phyloP scores from a whole-genome alignment of 352 stramenopile genomes.

The Pythium aristosporum region DNA sequence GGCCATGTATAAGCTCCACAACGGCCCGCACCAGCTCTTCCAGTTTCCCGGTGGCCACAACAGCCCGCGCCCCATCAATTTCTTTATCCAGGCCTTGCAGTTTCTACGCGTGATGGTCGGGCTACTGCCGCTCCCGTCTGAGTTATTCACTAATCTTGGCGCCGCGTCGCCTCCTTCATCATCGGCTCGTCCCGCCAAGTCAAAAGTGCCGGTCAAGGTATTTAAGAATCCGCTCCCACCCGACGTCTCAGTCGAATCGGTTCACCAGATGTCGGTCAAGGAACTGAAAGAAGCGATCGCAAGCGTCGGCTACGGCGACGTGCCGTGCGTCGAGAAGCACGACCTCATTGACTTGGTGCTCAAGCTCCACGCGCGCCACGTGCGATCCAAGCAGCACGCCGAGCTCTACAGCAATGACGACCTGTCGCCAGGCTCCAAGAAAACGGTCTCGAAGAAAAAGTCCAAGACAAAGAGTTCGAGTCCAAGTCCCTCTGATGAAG shows the following conservation, averaged over 20 bases:
- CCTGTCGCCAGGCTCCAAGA: neutral
- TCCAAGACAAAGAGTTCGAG: neutral
- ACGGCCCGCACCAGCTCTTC: conserved; percentile 78
- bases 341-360: conserved; percentile 83
- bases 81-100: conserved; percentile 76
- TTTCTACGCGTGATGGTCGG: conserved; percentile 83
- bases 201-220: conserved; percentile 43
- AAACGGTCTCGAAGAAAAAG: neutral
- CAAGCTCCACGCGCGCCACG: conserved; percentile 71
- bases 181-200: conserved; percentile 27
- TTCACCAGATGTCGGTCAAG: conserved; percentile 75
- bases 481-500: neutral
- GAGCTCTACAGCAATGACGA: conserved; percentile 48
- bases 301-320: conserved; percentile 65
- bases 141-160: conserved; percentile 49
- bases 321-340: conserved; percentile 78
- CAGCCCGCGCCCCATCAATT: conserved; percentile 68
- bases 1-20: conserved; percentile 69
- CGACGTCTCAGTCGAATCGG: conserved; percentile 51
- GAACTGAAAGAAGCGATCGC: conserved; percentile 78
- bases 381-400: conserved; percentile 27
- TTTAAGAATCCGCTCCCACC: conserved; percentile 69
- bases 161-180: conserved; percentile 14
- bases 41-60: conserved; percentile 82
- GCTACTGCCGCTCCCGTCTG: conserved; percentile 56